phyloP scores from a whole-genome alignment of 2,329 filamentous ascomycete species.

The Phaeophleospora eucalypticola region DNA sequence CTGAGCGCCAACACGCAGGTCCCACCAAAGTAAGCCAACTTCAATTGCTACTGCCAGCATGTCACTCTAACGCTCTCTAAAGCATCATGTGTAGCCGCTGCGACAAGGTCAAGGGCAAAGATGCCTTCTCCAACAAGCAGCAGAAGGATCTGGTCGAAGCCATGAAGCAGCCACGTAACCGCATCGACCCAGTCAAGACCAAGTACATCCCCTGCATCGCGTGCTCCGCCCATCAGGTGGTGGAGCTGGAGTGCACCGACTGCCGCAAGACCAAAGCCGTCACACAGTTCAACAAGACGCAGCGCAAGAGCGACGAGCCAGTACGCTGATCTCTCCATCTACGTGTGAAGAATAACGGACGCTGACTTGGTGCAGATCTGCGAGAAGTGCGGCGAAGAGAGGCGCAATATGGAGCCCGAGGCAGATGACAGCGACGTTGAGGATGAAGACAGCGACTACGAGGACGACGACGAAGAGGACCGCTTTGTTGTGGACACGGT shows the following conservation, averaged over 20 bases:
- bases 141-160: neutral
- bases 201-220: constrained; percentile 13
- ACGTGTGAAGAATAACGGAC: neutral
- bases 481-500: neutral
- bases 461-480: neutral
- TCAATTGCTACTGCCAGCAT: too few species aligned
- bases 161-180: neutral
- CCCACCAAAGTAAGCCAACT: too few species aligned
- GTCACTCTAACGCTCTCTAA: constrained; percentile 1
- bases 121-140: constrained; percentile 1
- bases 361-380: constrained; percentile 19
- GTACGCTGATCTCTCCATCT: constrained; percentile 10
- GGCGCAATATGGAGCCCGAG: constrained; percentile 19
- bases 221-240: constrained; percentile 19
- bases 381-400: constrained; percentile 18
- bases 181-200: constrained; percentile 1
- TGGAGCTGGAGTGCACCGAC: constrained; percentile 25
- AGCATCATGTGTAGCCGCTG: constrained; percentile 21
- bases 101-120: constrained; percentile 5
- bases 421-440: constrained; percentile 5
- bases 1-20: too few species aligned
- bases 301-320: constrained; percentile 23
- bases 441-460: constrained; percentile 4
- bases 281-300: constrained; percentile 24
- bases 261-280: constrained; percentile 24